These are phyloP conservation scores for Malus domestica DNA, from an alignment of 306 rosid genomes.

Conservation along the genomic window DNA sequence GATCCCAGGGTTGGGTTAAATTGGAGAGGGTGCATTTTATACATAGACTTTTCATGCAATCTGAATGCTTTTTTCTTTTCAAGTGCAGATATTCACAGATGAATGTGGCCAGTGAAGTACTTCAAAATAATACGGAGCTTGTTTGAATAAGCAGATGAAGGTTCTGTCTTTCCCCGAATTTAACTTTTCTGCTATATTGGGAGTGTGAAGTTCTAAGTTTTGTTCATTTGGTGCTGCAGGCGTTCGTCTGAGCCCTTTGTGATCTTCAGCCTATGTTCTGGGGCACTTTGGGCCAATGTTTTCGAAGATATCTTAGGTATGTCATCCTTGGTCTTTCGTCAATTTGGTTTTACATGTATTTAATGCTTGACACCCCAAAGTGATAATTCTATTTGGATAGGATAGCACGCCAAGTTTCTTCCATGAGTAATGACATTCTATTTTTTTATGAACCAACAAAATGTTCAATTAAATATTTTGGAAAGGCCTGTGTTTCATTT, in stretches of 20 bases:
- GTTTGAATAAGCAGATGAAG: slow-evolving; percentile 65
- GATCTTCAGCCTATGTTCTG: slow-evolving; percentile 63
- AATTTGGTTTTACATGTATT: neutral
- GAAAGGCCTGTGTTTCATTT: neutral
- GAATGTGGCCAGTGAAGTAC: slow-evolving; percentile 80
- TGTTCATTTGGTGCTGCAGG: slow-evolving; percentile 50
- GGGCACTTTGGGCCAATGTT: slow-evolving; percentile 79
- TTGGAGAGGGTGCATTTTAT: neutral
- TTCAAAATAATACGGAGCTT: slow-evolving; percentile 41
- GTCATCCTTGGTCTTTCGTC: neutral
- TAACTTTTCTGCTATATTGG: slow-evolving; percentile 15
- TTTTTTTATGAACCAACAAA: neutral
- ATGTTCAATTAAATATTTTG: neutral
- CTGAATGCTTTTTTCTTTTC: neutral
- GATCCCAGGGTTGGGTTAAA: slow-evolving; percentile 1
- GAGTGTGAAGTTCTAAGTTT: slow-evolving; percentile 26
- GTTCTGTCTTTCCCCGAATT: slow-evolving; percentile 24
- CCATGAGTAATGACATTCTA: neutral
- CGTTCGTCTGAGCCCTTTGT: slow-evolving; percentile 73
- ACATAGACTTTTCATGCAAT: neutral
- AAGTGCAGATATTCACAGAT: slow-evolving; percentile 89
- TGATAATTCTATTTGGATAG: neutral
- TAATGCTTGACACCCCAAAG: neutral
- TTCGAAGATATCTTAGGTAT: slow-evolving; percentile 64
- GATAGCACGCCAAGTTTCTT: neutral